Evolutionary conservation across 441 rosid genomes (phyloP), one percentile per base, ranked within the genome.

Genomic region (Adansonia grandidieri): DNA sequence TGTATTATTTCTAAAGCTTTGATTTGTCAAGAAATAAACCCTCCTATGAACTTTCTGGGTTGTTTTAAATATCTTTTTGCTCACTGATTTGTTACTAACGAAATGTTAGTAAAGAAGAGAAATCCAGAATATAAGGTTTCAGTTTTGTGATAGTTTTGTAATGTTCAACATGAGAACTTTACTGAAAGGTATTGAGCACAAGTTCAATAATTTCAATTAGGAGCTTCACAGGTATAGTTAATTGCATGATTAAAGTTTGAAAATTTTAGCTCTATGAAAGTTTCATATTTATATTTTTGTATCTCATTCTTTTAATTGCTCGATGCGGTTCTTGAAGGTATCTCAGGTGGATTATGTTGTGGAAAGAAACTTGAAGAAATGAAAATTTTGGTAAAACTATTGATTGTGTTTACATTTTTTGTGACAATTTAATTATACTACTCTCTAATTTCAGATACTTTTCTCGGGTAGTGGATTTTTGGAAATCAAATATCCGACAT

Each of bases 331-430:
- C 91, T 97, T 11, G 93, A 90, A 87, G 92, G 85, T 44, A 69
- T 95, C 58, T 93, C 94, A 1, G 98, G 95, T 82, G 98, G 93
- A 80, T 83, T 92, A 9, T 92, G 96, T 58, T 91, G 98, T 58
- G 97, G 97, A 32, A 91, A 87, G 83, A 91, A 88, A 66, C 92
- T 87, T 8, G 91, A 88, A 1, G 98, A 91, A 74, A 91, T 94
- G 93, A 84, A 85, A 64, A 88, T 85, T 48, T 75, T 85, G 91
- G 97, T 94, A 81, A 80, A 32, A 15, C 15, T 17, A 14, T n/a
- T 20, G 11, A 48, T 63, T 71, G 4, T 32, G 47, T 17, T 80
- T 22, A 5, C 8, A 67, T 32, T n/a, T n/a, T 40, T 74, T 13
- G 42, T 28, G 2, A 14, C n/a, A 71, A 8, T 61, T 63, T 28